Conservation (phyloP, 2,329 filamentous ascomycete species). For the Leptographium procerum region DNA sequence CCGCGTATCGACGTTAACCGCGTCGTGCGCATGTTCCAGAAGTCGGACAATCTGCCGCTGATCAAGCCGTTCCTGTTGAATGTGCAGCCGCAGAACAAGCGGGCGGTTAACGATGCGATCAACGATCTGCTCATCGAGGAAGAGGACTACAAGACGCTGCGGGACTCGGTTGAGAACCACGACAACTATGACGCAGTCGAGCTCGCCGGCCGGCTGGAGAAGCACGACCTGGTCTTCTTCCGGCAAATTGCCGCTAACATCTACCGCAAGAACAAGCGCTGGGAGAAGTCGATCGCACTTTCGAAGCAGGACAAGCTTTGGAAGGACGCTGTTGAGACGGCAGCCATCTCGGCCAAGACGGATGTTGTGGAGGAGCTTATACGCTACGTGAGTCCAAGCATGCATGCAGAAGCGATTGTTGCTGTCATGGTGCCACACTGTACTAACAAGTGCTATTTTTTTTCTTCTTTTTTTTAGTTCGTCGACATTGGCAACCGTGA, state of each 20-base stretch:
- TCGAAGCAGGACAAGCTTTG: slow-evolving; percentile 99
- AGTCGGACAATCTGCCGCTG: slow-evolving; percentile 92
- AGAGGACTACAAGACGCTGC: slow-evolving; percentile 97
- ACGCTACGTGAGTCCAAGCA: slow-evolving; percentile 69
- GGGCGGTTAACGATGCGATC: slow-evolving; percentile 93
- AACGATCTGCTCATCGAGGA: slow-evolving; percentile 97
- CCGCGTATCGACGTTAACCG: slow-evolving; percentile 93
- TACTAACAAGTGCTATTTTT: slow-evolving; percentile 20
- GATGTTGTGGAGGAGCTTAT: slow-evolving; percentile 93
- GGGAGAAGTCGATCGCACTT: slow-evolving; percentile 96
- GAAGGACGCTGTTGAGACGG: slow-evolving; percentile 98
- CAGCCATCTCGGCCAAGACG: slow-evolving; percentile 78
- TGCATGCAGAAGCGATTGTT: neutral
- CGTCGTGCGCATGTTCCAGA: slow-evolving; percentile 98
- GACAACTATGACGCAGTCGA: slow-evolving; percentile 98
- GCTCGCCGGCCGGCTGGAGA: slow-evolving; percentile 83
- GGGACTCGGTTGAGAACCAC: slow-evolving; percentile 95
- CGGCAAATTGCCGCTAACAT: slow-evolving; percentile 96
- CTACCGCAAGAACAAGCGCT: slow-evolving; percentile 99
- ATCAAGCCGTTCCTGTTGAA: slow-evolving; percentile 98
- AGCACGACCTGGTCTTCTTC: slow-evolving; percentile 98
- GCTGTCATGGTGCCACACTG: neutral
- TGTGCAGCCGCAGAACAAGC: slow-evolving; percentile 96
- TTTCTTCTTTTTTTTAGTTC: slow-evolving; percentile 48
- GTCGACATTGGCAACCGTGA: slow-evolving; percentile 98